Evolutionary conservation across 306 rosid genomes (phyloP).

Genomic region (Fragaria iinumae): DNA sequence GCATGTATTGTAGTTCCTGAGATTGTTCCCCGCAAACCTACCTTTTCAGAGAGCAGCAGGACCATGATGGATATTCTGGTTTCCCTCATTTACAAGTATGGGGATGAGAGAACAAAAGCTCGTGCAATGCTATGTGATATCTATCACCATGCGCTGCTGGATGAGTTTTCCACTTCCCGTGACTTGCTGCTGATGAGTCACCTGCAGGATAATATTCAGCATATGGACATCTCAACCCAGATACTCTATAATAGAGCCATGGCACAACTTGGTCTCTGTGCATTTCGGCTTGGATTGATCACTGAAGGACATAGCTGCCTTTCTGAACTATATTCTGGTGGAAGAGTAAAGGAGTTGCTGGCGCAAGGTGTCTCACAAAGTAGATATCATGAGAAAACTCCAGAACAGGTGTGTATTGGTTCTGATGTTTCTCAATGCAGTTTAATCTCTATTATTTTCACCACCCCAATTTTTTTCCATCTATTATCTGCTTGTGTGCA

Average conservation of each 20-base stretch:
- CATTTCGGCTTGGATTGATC: conserved; percentile 75
- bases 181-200: conserved; percentile 97
- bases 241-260: conserved; percentile 93
- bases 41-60: conserved; percentile 81
- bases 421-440: neutral
- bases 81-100: conserved; percentile 69
- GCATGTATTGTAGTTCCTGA: conserved; percentile 79
- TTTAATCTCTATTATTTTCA: neutral
- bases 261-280: conserved; percentile 93
- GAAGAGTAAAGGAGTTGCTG: conserved; percentile 93
- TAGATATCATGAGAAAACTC: conserved; percentile 95
- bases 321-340: conserved; percentile 94
- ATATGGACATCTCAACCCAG: conserved; percentile 92
- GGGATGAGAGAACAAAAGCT: conserved; percentile 94
- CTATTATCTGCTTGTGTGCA: neutral
- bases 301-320: conserved; percentile 88
- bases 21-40: conserved; percentile 78
- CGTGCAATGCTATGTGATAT: conserved; percentile 99
- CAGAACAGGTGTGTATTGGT: conserved; percentile 81
- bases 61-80: conserved; percentile 78
- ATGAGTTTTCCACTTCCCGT: conserved; percentile 79
- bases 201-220: conserved; percentile 84
- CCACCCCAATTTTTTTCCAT: neutral
- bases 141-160: conserved; percentile 85
- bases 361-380: conserved; percentile 97